A percentile compares a stretch with the other conserved stretches of the same genome.
These are phyloP conservation scores for Aphanoascus verrucosus DNA, from an alignment of 2,329 filamentous ascomycete genomes.

Conservation along the genomic window DNA sequence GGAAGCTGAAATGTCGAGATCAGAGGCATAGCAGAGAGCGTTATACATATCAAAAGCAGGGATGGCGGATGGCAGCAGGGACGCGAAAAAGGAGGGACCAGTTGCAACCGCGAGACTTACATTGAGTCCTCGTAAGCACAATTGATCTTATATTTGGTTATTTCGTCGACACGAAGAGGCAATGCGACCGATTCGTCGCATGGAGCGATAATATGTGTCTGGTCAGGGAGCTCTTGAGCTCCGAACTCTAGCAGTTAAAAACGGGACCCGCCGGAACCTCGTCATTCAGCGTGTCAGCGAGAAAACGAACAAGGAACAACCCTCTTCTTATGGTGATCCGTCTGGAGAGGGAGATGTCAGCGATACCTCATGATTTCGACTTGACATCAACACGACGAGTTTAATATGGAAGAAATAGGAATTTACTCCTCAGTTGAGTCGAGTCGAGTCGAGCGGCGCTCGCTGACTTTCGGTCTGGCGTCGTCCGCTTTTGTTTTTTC, in stretches of 20 bases:
- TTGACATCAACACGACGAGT: no score
- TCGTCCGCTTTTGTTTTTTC: neutral
- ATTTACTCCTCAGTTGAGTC: neutral
- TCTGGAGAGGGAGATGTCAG: no score
- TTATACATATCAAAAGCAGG: constrained; percentile 8
- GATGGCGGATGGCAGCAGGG: neutral
- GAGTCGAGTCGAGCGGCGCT: neutral
- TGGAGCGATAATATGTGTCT: neutral
- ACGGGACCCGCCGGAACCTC: neutral
- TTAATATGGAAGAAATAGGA: neutral
- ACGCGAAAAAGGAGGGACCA: neutral
- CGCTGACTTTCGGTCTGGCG: neutral
- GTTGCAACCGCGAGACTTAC: neutral
- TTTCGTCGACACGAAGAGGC: neutral
- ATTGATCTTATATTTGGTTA: neutral
- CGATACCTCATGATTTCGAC: neutral
- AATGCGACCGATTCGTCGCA: neutral
- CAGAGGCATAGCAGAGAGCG: neutral
- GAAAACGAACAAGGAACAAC: no score
- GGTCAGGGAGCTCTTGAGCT: neutral
- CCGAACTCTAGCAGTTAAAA: neutral
- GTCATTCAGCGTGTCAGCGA: neutral
- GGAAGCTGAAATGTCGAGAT: neutral
- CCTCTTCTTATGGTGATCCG: no score
- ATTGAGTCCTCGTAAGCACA: neutral